Evolutionary conservation across 352 stramenopile species (phyloP).

Genomic region (Phytophthora megakarya): DNA sequence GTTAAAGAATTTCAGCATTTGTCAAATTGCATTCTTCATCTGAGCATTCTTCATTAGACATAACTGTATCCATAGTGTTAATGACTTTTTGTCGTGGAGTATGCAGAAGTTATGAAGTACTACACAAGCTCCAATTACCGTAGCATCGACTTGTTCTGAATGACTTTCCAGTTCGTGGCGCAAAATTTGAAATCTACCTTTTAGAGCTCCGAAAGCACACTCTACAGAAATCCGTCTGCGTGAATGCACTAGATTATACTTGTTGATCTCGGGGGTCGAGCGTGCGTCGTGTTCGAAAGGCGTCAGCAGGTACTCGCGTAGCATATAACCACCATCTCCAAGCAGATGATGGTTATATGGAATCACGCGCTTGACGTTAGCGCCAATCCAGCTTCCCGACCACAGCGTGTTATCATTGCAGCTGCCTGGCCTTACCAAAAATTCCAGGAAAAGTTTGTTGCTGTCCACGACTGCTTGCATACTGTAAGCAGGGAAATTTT

Average conservation of each 20-base stretch:
- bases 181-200: conserved; percentile 5
- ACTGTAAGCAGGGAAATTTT: conserved; percentile 1
- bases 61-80: too few relatives aligned
- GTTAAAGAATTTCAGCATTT: neutral
- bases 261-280: neutral
- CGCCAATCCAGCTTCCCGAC: neutral
- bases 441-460: conserved; percentile 1
- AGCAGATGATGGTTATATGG: neutral
- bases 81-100: neutral
- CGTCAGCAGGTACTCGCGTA: neutral
- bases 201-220: neutral
- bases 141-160: neutral
- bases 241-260: neutral
- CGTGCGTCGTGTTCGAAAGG: neutral
- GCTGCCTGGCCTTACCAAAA: neutral
- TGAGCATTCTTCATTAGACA: neutral
- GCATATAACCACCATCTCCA: neutral
- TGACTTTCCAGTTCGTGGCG: neutral
- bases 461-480: conserved; percentile 2
- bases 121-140: neutral
- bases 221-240: neutral
- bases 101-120: neutral
- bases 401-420: conserved; percentile 2
- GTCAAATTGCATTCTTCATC: neutral
- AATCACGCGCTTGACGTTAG: neutral